Base-by-base conservation (phyloP, 371 early-diverging fungal species). In the Rhizomucor pusillus region DNA sequence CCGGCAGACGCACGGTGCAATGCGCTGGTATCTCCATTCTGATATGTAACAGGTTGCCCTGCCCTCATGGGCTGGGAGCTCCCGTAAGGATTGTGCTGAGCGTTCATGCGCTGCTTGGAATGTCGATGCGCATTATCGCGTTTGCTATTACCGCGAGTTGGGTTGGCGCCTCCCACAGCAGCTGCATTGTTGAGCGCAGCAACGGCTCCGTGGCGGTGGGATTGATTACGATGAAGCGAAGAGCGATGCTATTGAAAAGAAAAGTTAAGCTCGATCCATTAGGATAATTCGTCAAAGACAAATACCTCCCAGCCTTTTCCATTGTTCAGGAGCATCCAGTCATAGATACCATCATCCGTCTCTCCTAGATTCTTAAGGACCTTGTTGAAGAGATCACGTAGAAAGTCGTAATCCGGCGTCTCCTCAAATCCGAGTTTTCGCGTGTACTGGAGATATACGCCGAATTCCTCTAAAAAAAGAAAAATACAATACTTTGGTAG, bases 351-450 rank as follows among this genome's bases (percentile, higher is more conserved):
- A 65, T 96, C 95, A 62, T 96, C 95, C 7, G 66, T 72, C 50
- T 90, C 90, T 49, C 88, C 89, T 33, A 81, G 66, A 45, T 80
- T 81, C 56, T 79, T 77, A 40, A 97, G 68, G 2, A 89, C 95
- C 57, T 87, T 86, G 71, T 90, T 88, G 63, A 99, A 92, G 18
- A 99, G 71, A 9, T 88, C 86, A 56, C 89, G 85, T 62, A 98
- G 67, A 63, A 82, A 84, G 63, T 92, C 92, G 71, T 99, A 99
- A 68, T 98, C 94, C 4, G 99, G 99, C 18, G 88, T 87, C 69
- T 97, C 97, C 64, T 98, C 97, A 66, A 97, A 99, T 20, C 90
- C 90, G 23, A 98, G 79, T 62, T 88, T 87, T 57, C 98, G 87
- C 22, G 88, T 89, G 59, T 96, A 96, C 47, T 82, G 80, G 48